These are phyloP conservation scores for Lyophyllum decastes DNA, from an alignment of 768 basidiomycete species.

Conservation along the genomic window DNA sequence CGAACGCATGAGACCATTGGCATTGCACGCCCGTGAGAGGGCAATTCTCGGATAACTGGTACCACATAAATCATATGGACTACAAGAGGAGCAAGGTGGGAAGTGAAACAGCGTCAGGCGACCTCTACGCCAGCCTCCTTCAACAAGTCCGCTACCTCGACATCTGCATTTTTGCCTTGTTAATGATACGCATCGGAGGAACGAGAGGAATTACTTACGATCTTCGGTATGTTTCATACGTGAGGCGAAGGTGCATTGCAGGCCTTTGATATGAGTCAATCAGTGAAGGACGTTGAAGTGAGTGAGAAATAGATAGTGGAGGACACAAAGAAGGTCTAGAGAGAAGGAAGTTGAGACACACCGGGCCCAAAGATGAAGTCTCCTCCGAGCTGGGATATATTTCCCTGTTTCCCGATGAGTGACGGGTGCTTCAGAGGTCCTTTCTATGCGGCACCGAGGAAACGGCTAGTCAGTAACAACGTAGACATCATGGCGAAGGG, in stretches of 20 bases:
- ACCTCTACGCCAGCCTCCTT: slow-evolving; percentile 37
- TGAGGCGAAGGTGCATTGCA: slow-evolving; percentile 49
- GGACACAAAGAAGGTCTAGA: too few species aligned
- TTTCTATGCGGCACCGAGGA: slow-evolving; percentile 21
- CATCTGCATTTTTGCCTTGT: slow-evolving; percentile 31
- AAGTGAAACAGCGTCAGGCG: neutral
- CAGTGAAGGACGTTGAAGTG: neutral
- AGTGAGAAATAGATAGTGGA: too few species aligned
- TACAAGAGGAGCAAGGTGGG: too few species aligned
- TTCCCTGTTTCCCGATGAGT: slow-evolving; percentile 62
- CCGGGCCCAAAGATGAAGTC: slow-evolving; percentile 66
- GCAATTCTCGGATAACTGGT: too few species aligned
- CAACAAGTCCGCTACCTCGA: slow-evolving; percentile 52
- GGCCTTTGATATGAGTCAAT: slow-evolving; percentile 22
- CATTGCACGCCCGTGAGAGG: too few species aligned
- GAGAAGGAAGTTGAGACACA: slow-evolving; percentile 19
- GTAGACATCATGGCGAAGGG: neutral
- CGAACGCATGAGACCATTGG: too few species aligned
- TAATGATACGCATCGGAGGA: slow-evolving; percentile 4
- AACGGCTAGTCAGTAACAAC: neutral
- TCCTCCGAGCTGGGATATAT: slow-evolving; percentile 61
- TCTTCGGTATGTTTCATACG: slow-evolving; percentile 67
- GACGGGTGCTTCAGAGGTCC: slow-evolving; percentile 43
- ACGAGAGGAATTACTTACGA: slow-evolving; percentile 39
- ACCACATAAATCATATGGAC: too few species aligned